Conservation (phyloP, 2,329 filamentous ascomycete genomes). For the Daldinia sp. region DNA sequence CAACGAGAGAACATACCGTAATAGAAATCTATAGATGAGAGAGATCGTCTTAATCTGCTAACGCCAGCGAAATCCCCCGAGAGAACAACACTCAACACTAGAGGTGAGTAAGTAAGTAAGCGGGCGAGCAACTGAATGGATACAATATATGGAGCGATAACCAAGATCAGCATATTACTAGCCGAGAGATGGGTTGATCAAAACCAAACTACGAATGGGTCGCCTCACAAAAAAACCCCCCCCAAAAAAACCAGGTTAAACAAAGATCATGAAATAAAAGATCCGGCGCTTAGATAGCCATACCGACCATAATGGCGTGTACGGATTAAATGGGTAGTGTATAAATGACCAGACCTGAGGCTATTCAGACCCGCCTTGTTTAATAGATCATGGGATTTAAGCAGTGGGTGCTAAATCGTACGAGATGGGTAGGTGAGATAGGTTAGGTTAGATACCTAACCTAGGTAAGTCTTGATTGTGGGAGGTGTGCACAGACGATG, state of each 20-base stretch:
- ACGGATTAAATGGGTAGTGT: not conserved
- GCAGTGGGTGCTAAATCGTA: conserved; percentile 7
- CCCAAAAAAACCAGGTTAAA: no score
- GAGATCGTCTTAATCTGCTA: conserved; percentile 13
- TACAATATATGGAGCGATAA: conserved; percentile 21
- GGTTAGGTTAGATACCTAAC: conserved; percentile 16
- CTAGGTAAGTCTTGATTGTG: not conserved
- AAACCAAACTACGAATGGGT: not conserved
- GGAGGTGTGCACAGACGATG: conserved; percentile 27
- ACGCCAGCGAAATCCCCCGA: not conserved
- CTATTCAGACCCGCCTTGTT: conserved; percentile 21
- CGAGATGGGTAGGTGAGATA: conserved; percentile 15
- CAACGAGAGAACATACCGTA: conserved; percentile 9
- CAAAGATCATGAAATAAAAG: conserved; percentile 1
- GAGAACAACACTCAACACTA: conserved; percentile 1
- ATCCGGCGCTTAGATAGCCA: conserved; percentile 1
- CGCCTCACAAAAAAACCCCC: no score
- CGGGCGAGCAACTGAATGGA: conserved; percentile 22
- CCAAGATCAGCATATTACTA: conserved; percentile 25
- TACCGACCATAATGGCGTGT: not conserved
- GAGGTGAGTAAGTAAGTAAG: conserved; percentile 12
- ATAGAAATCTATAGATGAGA: conserved; percentile 23
- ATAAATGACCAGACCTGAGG: conserved; percentile 15
- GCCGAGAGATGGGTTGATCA: not conserved
- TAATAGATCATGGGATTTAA: not conserved